Evolutionary conservation across 129 eudicot species (phyloP), one percentile per base, ranked within the genome.

Genomic region (Heracleum sosnowskyi): DNA sequence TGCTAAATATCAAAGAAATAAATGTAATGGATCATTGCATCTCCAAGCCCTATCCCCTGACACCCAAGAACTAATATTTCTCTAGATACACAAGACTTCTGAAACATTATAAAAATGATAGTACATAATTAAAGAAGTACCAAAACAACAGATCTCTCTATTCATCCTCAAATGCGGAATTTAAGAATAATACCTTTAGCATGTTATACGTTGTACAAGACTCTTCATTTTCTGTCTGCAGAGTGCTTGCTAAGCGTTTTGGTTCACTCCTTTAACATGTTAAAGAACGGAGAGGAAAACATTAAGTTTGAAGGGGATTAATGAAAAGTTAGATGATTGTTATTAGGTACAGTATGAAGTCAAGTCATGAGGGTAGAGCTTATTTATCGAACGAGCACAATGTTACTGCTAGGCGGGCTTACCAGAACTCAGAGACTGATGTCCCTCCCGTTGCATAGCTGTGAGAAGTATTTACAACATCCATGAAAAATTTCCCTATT

Each of bases 151-250:
- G 10, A 12, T 66, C 37, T 64, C 71, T 11, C 11, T 28, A 1
- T 66, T 4, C 24, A 29, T 31, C 39, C 40, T 66, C 2, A 24
- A 4, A 66, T 31, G 15, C 0, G 9, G 47, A 73, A 45, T 73
- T 16, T 0, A 31, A 31, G 17, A 73, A 39, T 73, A 34, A 17
- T 73, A 92, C 99, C 97, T 96, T 96, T 64, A 96, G 85, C 99
- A 96, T 96, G 79, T 96, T 96, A 81, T 92, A 96, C 7, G 99
- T 96, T 79, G 99, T 92, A 81, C 99, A 96, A 17, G 99, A 96
- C 78, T 96, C 99, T 86, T 92, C 97, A 57, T 87, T 89, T 84
- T 96, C 99, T 2, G 96, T 90, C 41, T 81, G 75, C 33, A 96
- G 86, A 69, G 91, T 86, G 51, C 79, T 88, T 55, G 90, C 99